Percentiles rank a stretch among this genome's conserved stretches.
These are phyloP conservation scores for Leishmania tropica DNA, from an alignment of 208 protist genomes.

Conservation along the genomic window DNA sequence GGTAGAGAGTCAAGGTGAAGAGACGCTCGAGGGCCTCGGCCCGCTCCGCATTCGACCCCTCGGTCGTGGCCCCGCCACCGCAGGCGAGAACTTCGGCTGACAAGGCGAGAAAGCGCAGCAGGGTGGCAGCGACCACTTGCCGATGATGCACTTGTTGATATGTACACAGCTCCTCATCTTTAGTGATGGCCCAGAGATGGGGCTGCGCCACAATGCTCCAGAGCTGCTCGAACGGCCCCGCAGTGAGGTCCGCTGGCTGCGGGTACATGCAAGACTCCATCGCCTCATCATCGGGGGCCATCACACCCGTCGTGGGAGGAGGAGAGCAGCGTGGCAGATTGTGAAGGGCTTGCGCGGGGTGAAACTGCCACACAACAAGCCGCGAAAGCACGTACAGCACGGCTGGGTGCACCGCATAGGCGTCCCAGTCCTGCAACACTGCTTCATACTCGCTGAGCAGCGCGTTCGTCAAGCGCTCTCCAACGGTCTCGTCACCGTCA, in stretches of 20 bases:
- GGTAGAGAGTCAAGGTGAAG: slow-evolving; percentile 70
- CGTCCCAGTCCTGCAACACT: slow-evolving; percentile 79
- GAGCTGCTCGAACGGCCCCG: slow-evolving; percentile 76
- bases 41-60: slow-evolving; percentile 2
- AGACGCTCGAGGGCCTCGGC: slow-evolving; percentile 46
- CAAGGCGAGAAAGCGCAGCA: slow-evolving; percentile 70
- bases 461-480: slow-evolving; percentile 55
- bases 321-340: neutral
- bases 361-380: slow-evolving; percentile 83
- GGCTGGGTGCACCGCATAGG: slow-evolving; percentile 79
- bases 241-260: slow-evolving; percentile 52
- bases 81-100: slow-evolving; percentile 34
- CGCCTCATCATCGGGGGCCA: neutral
- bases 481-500: slow-evolving; percentile 33
- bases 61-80: neutral
- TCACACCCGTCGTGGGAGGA: neutral
- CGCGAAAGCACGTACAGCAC: slow-evolving; percentile 78
- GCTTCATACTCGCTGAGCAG: slow-evolving; percentile 69
- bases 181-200: slow-evolving; percentile 84
- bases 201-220: slow-evolving; percentile 77
- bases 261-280: slow-evolving; percentile 24
- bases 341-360: slow-evolving; percentile 20
- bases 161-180: slow-evolving; percentile 75
- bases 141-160: slow-evolving; percentile 82
- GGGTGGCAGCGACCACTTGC: slow-evolving; percentile 68